Evolutionary conservation across 2,329 filamentous ascomycete genomes (phyloP).

Genomic region (Trichoderma asperellum): DNA sequence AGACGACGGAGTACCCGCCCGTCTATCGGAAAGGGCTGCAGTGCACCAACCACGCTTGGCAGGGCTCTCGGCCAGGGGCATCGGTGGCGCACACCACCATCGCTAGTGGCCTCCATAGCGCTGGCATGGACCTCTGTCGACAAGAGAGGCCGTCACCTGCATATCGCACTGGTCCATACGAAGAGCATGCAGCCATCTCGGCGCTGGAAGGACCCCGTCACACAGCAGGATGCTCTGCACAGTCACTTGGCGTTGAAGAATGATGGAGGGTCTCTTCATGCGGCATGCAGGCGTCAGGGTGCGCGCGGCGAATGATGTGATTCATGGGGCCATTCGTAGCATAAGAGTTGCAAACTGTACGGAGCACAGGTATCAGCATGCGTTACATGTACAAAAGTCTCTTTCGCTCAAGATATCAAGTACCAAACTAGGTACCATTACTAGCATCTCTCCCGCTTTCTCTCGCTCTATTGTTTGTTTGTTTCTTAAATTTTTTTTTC

Average conservation of each 20-base stretch:
- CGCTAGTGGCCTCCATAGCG: neutral
- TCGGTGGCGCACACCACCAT: constrained; percentile 17
- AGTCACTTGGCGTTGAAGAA: constrained; percentile 7
- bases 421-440: no score
- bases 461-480: neutral
- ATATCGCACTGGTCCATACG: neutral
- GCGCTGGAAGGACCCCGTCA: constrained; percentile 5
- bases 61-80: constrained; percentile 21
- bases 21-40: constrained; percentile 28
- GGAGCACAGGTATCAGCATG: neutral
- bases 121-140: neutral
- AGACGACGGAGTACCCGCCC: constrained; percentile 26
- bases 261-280: neutral
- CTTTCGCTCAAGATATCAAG: neutral
- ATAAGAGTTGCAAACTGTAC: neutral
- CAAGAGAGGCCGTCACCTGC: constrained; percentile 11
- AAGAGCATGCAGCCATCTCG: constrained; percentile 10
- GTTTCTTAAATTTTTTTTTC: neutral
- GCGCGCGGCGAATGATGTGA: neutral
- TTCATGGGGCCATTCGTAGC: constrained; percentile 3
- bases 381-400: neutral
- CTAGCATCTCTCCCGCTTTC: neutral
- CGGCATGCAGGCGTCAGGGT: constrained; percentile 13
- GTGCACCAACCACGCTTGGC: constrained; percentile 16
- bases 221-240: neutral